Percentiles rank a stretch among this genome's conserved stretches.
Conservation (phyloP, 805 yeast species). For the Wickerhamomyces chambardii region DNA sequence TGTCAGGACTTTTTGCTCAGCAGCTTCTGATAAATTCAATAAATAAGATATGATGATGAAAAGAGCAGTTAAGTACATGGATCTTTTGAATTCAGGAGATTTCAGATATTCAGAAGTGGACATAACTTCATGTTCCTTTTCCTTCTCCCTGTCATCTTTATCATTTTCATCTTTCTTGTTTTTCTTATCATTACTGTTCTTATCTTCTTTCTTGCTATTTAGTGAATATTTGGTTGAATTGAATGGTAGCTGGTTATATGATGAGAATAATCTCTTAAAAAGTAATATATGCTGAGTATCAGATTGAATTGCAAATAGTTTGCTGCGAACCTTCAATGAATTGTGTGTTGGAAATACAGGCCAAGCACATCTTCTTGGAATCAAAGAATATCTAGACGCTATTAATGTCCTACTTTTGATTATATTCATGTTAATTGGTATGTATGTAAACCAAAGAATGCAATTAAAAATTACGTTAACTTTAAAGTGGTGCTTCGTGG, state of each 20-base stretch:
- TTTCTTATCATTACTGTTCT: slow-evolving; percentile 8
- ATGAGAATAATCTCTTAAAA: not conserved
- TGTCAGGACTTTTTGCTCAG: slow-evolving; percentile 28
- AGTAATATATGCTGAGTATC: too few relatives aligned
- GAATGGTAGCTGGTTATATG: not conserved
- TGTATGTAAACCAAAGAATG: too few relatives aligned
- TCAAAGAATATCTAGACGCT: not conserved
- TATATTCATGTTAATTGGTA: not conserved
- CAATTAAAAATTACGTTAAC: too few relatives aligned
- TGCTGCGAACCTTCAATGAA: not conserved
- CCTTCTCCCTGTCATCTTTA: slow-evolving; percentile 14
- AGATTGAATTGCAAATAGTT: not conserved
- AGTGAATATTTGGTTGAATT: not conserved
- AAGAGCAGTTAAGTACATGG: slow-evolving; percentile 28
- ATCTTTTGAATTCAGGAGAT: slow-evolving; percentile 32
- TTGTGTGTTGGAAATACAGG: too few relatives aligned
- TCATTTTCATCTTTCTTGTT: slow-evolving; percentile 13
- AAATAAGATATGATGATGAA: slow-evolving; percentile 26
- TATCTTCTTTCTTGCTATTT: slow-evolving; percentile 4
- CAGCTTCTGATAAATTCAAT: slow-evolving; percentile 18
- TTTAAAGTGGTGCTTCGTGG: too few relatives aligned
- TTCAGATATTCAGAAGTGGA: slow-evolving; percentile 26
- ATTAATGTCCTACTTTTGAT: not conserved
- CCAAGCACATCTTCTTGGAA: not conserved
- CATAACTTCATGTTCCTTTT: slow-evolving; percentile 15